Evolutionary conservation across 2,329 filamentous ascomycete species (phyloP), one percentile per base, ranked within the genome.

Genomic region (Xylariomycetidae sp.): DNA sequence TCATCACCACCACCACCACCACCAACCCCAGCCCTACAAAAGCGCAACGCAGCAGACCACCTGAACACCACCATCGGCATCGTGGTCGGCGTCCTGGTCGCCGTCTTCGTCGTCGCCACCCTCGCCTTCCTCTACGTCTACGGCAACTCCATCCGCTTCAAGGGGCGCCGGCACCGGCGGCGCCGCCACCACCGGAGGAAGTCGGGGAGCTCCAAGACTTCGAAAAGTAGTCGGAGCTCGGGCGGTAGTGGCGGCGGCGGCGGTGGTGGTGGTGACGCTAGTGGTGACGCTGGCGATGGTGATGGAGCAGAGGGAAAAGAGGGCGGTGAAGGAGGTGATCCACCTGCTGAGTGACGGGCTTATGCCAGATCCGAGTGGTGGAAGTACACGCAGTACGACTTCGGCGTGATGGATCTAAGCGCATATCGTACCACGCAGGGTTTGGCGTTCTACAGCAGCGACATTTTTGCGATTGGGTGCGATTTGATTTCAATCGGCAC

Each of bases 51-150:
- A 13, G 25, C 23, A 13, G 32, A 37, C 13, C 36, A 39, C 16
- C 32, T 47, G 18, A 44, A 50, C 32, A 42, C 35, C 15, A 49
- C 43, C 1, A 51, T 51, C 27, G 47, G 48, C 15, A 39, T 48
- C 17, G 39, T 49, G 16, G 48, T 51, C 19, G 48, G 48, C 19
- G 34, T 51, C 12, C 42, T 51, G 12, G 30, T 51, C 4, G 46
- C 40, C 2, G 42, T 43, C 4, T 51, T 51, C 20, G 10, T 49
- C 4, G 17, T 42, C 13, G 47, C 39, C 8, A 28, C 32, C 10
- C 37, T 43, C 14, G 27, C 34, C 5, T 51, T 51, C 29, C 10
- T 48, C 24, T 44, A 48, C 35, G 28, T 48, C 12, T 51, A 51
- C 29, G 39, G 47, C 7, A 38, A 34, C 19, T 44, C 45, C 8